Evolutionary conservation across 2,329 filamentous ascomycete genomes (phyloP), one percentile per base, ranked within the genome.

Genomic region (Monilinia vaccinii-corymbosi): DNA sequence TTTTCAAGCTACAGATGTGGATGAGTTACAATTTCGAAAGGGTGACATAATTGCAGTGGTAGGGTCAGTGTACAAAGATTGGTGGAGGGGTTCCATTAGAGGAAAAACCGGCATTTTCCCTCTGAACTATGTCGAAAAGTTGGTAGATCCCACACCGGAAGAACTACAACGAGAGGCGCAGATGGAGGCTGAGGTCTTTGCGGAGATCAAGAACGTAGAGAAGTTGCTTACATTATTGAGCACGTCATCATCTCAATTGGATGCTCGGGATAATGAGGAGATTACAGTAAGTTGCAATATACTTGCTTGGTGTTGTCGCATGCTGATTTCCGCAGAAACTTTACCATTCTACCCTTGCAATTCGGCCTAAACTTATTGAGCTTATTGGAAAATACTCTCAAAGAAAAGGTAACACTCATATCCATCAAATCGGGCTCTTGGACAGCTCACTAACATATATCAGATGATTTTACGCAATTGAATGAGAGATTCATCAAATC

Each of bases 401-500:
- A 73, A 97, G 96, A 82, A 99, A 99, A 77, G 92, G 91, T 93
- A 76, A 72, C 61, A 32, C 32, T 40, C 4, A 16, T 18, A 16
- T 21, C 18, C 14, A 25, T 49, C 11, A 7, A 34, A 11, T 57
- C 8, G 51, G 45, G 32, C 21, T 31, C 14, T 2, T 53, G 13
- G 11, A 38, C 46, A 50, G 53, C 32, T 31, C 70, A 40, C 62
- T 66, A 25, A 65, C 52, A 45, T 40, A 2, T 48, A n/a, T 28
- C 65, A 96, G 94, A 99, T 75, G 94, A 99, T 73, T 97, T 99
- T 71, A 97, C 94, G 2, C 93, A 97, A 72, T 79, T 99, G 64
- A 99, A 99, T 71, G 94, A 99, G 74, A 97, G 97, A 76, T 99
- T 99, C 74, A 97, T 99, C 79, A 99, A 99, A 75, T 94, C 94